phyloP scores from a whole-genome alignment of 345 rosid genomes.

The Moricandia moricandioides region DNA sequence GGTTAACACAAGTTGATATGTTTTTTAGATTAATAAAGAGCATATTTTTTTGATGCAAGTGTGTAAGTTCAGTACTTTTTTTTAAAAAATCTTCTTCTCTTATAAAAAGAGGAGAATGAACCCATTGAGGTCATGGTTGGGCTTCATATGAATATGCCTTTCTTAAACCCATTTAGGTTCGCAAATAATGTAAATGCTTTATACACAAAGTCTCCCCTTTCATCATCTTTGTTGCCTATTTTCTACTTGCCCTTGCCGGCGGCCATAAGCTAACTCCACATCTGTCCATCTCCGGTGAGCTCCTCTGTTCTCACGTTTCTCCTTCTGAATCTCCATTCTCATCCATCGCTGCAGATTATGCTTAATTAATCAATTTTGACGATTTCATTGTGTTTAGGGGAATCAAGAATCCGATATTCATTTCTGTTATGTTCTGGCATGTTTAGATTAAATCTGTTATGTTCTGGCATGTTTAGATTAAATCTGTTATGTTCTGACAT shows the following conservation, averaged over 20 bases:
- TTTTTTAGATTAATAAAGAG: too few relatives aligned
- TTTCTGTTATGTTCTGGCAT: not conserved
- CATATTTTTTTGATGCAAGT: too few relatives aligned
- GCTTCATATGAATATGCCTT: too few relatives aligned
- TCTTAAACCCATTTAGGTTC: too few relatives aligned
- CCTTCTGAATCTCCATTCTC: not conserved
- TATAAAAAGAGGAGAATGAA: too few relatives aligned
- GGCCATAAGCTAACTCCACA: not conserved
- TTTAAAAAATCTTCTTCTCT: too few relatives aligned
- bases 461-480: not conserved
- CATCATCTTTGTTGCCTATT: slow-evolving; percentile 10
- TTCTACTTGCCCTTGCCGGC: not conserved
- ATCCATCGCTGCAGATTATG: not conserved
- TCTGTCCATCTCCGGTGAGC: slow-evolving; percentile 18
- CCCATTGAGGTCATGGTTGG: too few relatives aligned
- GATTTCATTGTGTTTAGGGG: not conserved
- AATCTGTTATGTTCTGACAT: too few relatives aligned
- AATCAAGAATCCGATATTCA: not conserved
- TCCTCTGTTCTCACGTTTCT: not conserved
- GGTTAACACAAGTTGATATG: too few relatives aligned
- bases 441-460: not conserved
- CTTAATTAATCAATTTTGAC: not conserved
- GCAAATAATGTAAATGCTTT: not conserved
- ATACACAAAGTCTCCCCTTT: not conserved
- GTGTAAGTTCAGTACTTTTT: too few relatives aligned